Base-by-base conservation (phyloP, 1,284 basidiomycete genomes). In the Cerrena zonata region DNA sequence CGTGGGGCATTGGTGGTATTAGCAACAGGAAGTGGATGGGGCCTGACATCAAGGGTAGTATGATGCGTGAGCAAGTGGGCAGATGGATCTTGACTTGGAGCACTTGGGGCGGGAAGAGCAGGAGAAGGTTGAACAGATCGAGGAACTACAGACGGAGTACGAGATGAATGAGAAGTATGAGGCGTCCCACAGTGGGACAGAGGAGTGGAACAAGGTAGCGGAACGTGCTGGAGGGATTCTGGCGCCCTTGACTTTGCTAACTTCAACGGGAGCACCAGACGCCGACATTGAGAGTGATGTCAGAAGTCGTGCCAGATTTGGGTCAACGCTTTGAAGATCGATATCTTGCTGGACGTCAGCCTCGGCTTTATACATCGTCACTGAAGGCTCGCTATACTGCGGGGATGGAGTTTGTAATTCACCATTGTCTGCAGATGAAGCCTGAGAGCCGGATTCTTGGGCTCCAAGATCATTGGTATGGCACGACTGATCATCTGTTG, bases 301-400 rank as follows among this genome's bases (percentile, higher is more conserved):
- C 45, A 89, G 68, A 11, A 89, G 71, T 21, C 80, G 76, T 21
- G 85, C 83, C 60, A 89, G 77, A 58, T 88, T 84, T 36, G 86
- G 82, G 63, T 88, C 84, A 51, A 84, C 66, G 45, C 64, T 56
- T 42, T 54, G 52, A 44, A 59, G 56, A 48, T 59, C 55, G 54
- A 58, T 56, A 45, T 58, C 56, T 42, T 56, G 58, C 50, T 58
- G 42, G 44, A 48, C 13, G 25, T 54, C 48, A 44, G 50, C 53
- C 51, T 52, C 59, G 45, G 50, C 55, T 30, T 61, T 59, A 21
- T 58, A 49, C 19, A 59, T 37, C 47, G 65, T 65, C 10, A 67
- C 60, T 18, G 60, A 53, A 3, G 76, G 67, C 49, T 73, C 67
- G 43, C 69, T 73, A 59, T 76, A 79, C 52, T 77, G 73, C 0